A percentile compares a stretch with the other conserved stretches of the same genome.
Conservation (phyloP, 805 yeast species). For the Kodamaea hsintzibuensis region DNA sequence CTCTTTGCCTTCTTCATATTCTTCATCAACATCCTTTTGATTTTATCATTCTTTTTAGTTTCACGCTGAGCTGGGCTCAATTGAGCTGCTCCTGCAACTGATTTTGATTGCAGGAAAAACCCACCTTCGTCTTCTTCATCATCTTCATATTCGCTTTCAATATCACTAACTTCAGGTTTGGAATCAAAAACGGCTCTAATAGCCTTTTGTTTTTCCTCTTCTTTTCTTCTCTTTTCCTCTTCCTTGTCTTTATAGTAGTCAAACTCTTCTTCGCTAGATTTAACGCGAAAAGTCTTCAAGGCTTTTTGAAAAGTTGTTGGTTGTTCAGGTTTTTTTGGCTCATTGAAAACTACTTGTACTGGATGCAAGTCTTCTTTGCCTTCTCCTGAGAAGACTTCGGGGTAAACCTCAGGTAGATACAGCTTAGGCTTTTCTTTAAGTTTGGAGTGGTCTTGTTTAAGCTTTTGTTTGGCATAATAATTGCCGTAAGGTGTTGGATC, state of each 20-base stretch:
- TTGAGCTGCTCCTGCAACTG: too few species aligned
- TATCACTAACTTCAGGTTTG: slow-evolving; percentile 20
- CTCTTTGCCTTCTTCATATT: slow-evolving; percentile 24
- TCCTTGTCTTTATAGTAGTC: slow-evolving; percentile 33
- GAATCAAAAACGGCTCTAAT: slow-evolving; percentile 22
- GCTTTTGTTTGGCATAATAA: slow-evolving; percentile 40
- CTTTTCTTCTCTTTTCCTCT: slow-evolving; percentile 15
- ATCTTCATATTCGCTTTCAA: slow-evolving; percentile 7
- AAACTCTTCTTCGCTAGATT: slow-evolving; percentile 33
- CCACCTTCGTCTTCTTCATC: slow-evolving; percentile 4
- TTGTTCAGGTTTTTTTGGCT: slow-evolving; percentile 21
- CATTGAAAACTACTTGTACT: slow-evolving; percentile 40
- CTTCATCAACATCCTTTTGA: slow-evolving; percentile 15
- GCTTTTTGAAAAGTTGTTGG: slow-evolving; percentile 20
- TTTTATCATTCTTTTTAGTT: slow-evolving; percentile 14
- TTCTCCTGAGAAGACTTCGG: slow-evolving; percentile 38
- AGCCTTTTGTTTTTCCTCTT: slow-evolving; percentile 13
- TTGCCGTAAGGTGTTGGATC: slow-evolving; percentile 19
- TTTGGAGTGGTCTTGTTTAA: slow-evolving; percentile 31
- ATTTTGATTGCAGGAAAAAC: too few species aligned
- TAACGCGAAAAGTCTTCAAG: slow-evolving; percentile 28
- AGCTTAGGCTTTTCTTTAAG: slow-evolving; percentile 30
- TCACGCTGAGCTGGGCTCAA: background rate
- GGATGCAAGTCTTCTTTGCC: slow-evolving; percentile 35
- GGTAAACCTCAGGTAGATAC: slow-evolving; percentile 42